Percentiles rank a stretch among this genome's conserved stretches.
These are phyloP conservation scores for Ambrosiella beaveri DNA, from an alignment of 2,329 filamentous ascomycete genomes.

Conservation along the genomic window DNA sequence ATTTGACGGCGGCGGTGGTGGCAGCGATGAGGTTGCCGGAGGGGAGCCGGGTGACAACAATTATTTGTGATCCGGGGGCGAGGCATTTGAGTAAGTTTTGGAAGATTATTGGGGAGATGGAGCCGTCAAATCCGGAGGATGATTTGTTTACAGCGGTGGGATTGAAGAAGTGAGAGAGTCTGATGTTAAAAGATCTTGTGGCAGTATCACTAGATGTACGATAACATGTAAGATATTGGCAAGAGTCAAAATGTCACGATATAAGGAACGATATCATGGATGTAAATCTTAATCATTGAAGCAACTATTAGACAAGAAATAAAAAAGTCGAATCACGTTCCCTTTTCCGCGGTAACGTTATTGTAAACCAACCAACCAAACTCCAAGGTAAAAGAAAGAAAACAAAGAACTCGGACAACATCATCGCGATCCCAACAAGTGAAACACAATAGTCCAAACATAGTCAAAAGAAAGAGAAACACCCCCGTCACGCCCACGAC, in stretches of 20 bases:
- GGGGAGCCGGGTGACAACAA: constrained; percentile 55
- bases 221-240: neutral
- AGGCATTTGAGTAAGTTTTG: constrained; percentile 75
- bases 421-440: too few species aligned
- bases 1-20: constrained; percentile 66
- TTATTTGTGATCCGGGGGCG: constrained; percentile 73
- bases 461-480: neutral
- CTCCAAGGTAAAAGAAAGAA: neutral
- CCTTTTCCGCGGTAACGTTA: constrained; percentile 3
- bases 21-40: constrained; percentile 45
- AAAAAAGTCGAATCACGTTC: constrained; percentile 6
- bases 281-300: too few species aligned
- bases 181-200: neutral
- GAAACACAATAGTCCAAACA: neutral
- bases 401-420: neutral
- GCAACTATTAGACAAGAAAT: neutral
- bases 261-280: too few species aligned
- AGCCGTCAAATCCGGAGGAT: constrained; percentile 41
- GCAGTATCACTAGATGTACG: neutral
- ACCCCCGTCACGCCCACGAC: neutral
- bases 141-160: constrained; percentile 35
- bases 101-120: constrained; percentile 53
- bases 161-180: constrained; percentile 18
- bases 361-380: constrained; percentile 10
- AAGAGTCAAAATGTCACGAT: neutral